Evolutionary conservation across 2,329 filamentous ascomycete species (phyloP), one percentile per base, ranked within the genome.

Genomic region (Phymatotrichopsis omnivora): DNA sequence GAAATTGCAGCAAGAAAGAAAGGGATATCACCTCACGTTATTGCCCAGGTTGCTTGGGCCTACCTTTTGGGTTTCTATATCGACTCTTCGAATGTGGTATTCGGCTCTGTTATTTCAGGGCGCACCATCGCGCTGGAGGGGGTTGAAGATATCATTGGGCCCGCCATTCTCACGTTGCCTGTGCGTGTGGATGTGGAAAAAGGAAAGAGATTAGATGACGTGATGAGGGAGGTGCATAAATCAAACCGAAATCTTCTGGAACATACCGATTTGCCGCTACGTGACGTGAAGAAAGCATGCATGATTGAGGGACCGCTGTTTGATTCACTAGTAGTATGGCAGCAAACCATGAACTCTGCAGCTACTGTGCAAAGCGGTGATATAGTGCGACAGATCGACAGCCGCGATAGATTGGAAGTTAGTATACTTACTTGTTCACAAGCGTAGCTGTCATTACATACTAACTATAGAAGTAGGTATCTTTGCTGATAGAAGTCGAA

Each of bases 101-200:
- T 93, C 29, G 87, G 87, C 0, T 80, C 77, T 1, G 83, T 94
- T 3, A 82, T 82, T 10, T 93, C 86, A 7, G 86, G 86, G 2
- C 73, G 87, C 43, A 85, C 81, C 1, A 62, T 86, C n/a, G 74
- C 83, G 0, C 61, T 94, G 2, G 60, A 69, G 3, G 74, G 71
- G 0, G 75, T 93, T 25, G 85, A 93, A 52, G 67, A 73, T 1
- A 73, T 87, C 3, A 68, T 89, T 45, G 87, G 87, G 0, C 87
- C 87, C 7, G 91, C 82, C 56, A 77, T 95, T 39, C 69, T 78
- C 1, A 81, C 83, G 0, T 63, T 91, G 5, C 87, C 87, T 2
- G 66, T 85, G 1, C 72, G 85, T n/a, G 63, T 80, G 3, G 68
- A 83, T 47, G 57, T 81, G 0, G 64, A 66, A 1, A 66, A 68